Evolutionary conservation across 345 rosid species (phyloP), one percentile per base, ranked within the genome.

Genomic region (Linum usitatissimum): DNA sequence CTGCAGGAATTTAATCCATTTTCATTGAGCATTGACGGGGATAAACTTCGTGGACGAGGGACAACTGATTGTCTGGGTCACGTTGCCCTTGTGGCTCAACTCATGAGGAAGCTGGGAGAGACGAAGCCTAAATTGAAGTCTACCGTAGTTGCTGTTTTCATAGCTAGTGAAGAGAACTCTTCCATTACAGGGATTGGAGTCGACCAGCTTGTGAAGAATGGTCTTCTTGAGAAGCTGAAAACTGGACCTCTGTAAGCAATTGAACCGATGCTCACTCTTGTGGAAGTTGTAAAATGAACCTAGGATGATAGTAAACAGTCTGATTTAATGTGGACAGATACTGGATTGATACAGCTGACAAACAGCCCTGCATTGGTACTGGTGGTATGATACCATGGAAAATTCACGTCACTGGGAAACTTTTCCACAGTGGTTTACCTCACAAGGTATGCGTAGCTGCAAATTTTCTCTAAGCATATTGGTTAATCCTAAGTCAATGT

Each of bases 301-400:
- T 34, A 34, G 38, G 55, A 39, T 9, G 10, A 21, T 61, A 57
- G 36, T 34, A 20, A 63, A 59, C 66, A 6, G 17, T 42, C 31
- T 39, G 34, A 58, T 66, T 70, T 64, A 21, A 57, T 40, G 61
- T 69, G 55, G 57, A 58, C 76, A 93, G 99, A 63, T 94, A 40
- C 78, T 94, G 99, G 99, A 90, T 90, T 71, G 99, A 94, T 72
- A 83, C 95, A 1, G 99, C 99, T 12, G 97, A 94, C 77, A 94
- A 94, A 70, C 99, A 94, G 71, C 99, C 97, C 57, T 94, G 97
- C 78, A 77, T 94, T 73, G 99, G 99, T 75, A 90, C 97, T 9
- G 99, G 99, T 48, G 99, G 99, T 70, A 82, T 81, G 89, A 81
- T 94, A 62, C 97, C 99, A 1, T 94, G 97, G 99, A 90, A 82